Conservation (phyloP, 1,284 basidiomycete species). For the Moniliophthora roreri region DNA sequence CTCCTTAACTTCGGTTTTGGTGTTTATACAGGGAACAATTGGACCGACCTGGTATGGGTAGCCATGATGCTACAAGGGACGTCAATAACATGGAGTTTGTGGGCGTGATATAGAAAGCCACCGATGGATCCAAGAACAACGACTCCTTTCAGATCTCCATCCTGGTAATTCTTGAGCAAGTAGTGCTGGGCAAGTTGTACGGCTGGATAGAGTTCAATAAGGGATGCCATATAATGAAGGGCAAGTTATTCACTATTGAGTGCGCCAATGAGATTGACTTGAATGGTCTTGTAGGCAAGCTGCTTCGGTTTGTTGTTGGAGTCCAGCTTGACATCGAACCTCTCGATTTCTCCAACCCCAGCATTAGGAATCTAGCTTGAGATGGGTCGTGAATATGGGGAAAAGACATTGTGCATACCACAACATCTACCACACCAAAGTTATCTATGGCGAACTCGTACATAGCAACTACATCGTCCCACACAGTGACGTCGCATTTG, state of each 20-base stretch:
- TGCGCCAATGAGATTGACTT: constrained; percentile 53
- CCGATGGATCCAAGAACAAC: constrained; percentile 58
- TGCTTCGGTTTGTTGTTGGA: constrained; percentile 40
- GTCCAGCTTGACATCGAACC: constrained; percentile 32
- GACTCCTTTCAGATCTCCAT: constrained; percentile 42
- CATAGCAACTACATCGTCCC: constrained; percentile 53
- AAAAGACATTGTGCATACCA: constrained; percentile 33
- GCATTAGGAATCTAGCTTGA: constrained; percentile 52
- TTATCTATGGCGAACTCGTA: constrained; percentile 48
- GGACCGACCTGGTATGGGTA: constrained; percentile 40
- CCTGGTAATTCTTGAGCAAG: constrained; percentile 36
- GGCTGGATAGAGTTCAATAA: constrained; percentile 29
- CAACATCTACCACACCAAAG: constrained; percentile 51
- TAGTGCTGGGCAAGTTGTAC: constrained; percentile 51
- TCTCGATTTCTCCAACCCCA: constrained; percentile 45
- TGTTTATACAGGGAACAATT: constrained; percentile 55
- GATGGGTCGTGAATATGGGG: not conserved
- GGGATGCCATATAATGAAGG: not conserved
- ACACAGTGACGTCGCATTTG: constrained; percentile 52
- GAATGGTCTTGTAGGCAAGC: constrained; percentile 44
- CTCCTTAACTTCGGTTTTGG: too few species aligned
- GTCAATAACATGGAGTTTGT: too few species aligned
- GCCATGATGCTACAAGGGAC: too few species aligned
- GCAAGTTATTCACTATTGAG: constrained; percentile 43
- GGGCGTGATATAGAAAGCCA: too few species aligned